Evolutionary conservation across 108 stramenopile genomes (phyloP), one percentile per base, ranked within the genome.

Genomic region (Cafeteria roenbergensis): DNA sequence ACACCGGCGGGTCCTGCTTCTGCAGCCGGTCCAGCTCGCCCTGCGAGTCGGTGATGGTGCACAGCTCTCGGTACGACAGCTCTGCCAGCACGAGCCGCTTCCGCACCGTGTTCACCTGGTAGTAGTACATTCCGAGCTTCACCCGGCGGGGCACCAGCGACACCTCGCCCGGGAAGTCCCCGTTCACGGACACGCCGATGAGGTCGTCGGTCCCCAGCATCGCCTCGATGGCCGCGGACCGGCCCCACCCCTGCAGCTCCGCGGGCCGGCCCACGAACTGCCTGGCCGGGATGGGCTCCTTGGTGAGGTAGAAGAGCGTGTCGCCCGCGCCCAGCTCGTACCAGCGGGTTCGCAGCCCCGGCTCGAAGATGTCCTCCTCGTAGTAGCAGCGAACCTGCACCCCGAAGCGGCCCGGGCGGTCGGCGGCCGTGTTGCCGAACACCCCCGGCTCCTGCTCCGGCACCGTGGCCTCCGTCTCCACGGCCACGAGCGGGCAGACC

Each of bases 51-150:
- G 78, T 75, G 22, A 80, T 87, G 25, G 86, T 83, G 68, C 85
- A 87, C 22, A 84, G 63, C 32, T 85, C 73, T 50, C 65, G 71
- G 62, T 82, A 88, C 51, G 70, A 68, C 21, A 88, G 27, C 17
- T 53, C 57, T 55, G 80, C 86, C 34, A 68, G 68, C 0, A 88
- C 87, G 57, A 88, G 71, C 1, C 83, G 75, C 76, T 88, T 88
- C 2, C 50, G 65, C 21, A 77, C 80, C 32, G 64, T 71, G 14
- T 66, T 51, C 32, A 77, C 58, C 79, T 87, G 86, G 57, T 71
- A 87, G 79, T 87, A 88, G 53, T 79, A 66, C 20, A 85, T 31
- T 36, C 65, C 74, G 32, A 88, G 67, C 53, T 68, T 53, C 0
- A 88, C 77, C 20, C 66, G 32, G 32, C 84, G 70, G 3, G 88